Conservation (phyloP, 371 early-diverging fungal species). For the Lichtheimia corymbifera region DNA sequence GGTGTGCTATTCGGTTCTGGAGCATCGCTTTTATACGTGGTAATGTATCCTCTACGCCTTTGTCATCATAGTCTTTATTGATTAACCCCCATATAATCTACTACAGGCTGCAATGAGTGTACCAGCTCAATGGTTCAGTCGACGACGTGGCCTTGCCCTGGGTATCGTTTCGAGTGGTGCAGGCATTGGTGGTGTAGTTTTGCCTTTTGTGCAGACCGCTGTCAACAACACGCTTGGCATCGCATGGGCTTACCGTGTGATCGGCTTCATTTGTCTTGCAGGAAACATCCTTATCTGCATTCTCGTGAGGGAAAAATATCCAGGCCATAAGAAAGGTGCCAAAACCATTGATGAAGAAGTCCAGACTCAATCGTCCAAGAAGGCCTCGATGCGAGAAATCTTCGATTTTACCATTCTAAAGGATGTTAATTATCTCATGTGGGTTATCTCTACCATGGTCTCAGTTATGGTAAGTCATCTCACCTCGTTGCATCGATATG, state of each 20-base stretch:
- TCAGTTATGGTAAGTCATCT: slow-evolving; percentile 5
- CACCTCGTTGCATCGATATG: neutral
- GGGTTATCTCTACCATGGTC: slow-evolving; percentile 14
- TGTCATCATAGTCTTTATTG: too few relatives aligned
- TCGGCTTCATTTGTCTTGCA: slow-evolving; percentile 19
- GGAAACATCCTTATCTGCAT: slow-evolving; percentile 15
- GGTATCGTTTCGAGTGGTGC: slow-evolving; percentile 81
- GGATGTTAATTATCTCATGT: slow-evolving; percentile 10
- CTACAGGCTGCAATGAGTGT: slow-evolving; percentile 35
- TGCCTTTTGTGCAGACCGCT: slow-evolving; percentile 64
- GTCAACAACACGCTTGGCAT: slow-evolving; percentile 58
- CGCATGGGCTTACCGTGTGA: slow-evolving; percentile 42
- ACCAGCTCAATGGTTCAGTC: slow-evolving; percentile 74
- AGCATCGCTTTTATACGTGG: slow-evolving; percentile 49
- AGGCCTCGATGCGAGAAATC: slow-evolving; percentile 9
- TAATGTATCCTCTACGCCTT: neutral
- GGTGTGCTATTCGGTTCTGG: slow-evolving; percentile 63
- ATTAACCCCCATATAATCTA: neutral
- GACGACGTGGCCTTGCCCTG: slow-evolving; percentile 67
- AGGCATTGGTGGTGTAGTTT: slow-evolving; percentile 76
- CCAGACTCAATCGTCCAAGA: neutral
- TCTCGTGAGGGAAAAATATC: slow-evolving; percentile 21
- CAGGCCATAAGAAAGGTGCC: neutral
- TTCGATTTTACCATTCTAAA: slow-evolving; percentile 14
- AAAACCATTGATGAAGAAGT: neutral